A percentile compares a stretch with the other conserved stretches of the same genome.
Evolutionary conservation across 2,329 filamentous ascomycete species (phyloP).

Genomic region (Akanthomyces uredinophilus): DNA sequence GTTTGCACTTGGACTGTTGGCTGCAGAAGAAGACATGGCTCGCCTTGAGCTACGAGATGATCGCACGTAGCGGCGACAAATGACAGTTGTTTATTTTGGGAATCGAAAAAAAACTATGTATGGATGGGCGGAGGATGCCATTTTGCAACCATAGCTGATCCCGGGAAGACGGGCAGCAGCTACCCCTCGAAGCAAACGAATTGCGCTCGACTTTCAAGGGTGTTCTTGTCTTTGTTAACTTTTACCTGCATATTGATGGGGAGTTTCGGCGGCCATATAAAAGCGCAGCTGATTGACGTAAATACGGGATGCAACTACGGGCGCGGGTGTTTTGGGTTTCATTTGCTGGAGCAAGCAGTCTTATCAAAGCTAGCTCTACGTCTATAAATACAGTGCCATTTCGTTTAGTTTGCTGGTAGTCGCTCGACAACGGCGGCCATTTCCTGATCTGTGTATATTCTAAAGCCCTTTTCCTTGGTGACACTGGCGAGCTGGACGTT

Average conservation of each 20-base stretch:
- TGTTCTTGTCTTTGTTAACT: background rate
- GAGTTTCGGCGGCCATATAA: background rate
- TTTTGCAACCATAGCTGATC: background rate
- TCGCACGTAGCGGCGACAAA: background rate
- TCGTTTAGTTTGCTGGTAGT: slow-evolving; percentile 58
- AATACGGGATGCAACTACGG: slow-evolving; percentile 6
- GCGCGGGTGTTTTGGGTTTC: background rate
- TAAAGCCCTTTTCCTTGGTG: slow-evolving; percentile 95
- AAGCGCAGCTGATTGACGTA: background rate
- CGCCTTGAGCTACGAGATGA: slow-evolving; percentile 50
- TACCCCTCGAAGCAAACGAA: background rate
- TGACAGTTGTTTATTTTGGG: background rate
- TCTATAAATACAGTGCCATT: slow-evolving; percentile 17
- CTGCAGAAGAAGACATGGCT: slow-evolving; percentile 70
- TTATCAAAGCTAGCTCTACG: slow-evolving; percentile 12
- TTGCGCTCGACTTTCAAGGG: background rate
- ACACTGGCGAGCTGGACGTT: slow-evolving; percentile 98
- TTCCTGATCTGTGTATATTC: slow-evolving; percentile 96
- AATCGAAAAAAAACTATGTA: background rate
- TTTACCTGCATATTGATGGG: background rate
- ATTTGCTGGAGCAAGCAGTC: slow-evolving; percentile 5
- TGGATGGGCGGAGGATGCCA: background rate
- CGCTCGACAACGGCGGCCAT: slow-evolving; percentile 90
- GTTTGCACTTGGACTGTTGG: slow-evolving; percentile 74
- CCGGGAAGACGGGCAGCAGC: background rate